Conservation (phyloP, 2,329 filamentous ascomycete species). For the Arthrobotrys musiformis region DNA sequence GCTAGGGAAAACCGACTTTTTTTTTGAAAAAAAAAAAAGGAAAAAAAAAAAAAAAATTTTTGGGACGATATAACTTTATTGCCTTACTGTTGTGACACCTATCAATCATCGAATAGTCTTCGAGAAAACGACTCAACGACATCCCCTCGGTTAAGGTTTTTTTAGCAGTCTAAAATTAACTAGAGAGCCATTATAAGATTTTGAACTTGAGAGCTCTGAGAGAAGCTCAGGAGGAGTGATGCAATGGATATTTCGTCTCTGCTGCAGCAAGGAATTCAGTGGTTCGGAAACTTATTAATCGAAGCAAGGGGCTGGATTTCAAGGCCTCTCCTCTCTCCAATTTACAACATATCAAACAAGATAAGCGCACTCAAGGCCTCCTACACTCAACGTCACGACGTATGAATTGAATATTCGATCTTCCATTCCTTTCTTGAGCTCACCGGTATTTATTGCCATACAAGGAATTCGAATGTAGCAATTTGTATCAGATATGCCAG, state of each 20-base stretch:
- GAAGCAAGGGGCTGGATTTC: conserved; percentile 29
- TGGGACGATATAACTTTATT: no score
- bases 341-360: neutral
- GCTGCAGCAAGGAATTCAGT: conserved; percentile 19
- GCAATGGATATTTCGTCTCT: neutral
- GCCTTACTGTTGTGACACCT: no score
- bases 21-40: no score
- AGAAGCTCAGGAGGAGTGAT: neutral
- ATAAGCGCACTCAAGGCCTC: neutral
- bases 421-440: neutral
- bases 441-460: neutral
- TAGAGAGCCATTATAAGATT: no score
- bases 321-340: neutral
- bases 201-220: no score
- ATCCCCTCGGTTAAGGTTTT: no score
- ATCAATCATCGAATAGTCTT: no score
- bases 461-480: neutral
- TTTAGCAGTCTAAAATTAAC: no score
- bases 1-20: no score
- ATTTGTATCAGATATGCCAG: conserved; percentile 4
- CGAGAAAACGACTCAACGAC: no score
- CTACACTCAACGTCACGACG: neutral
- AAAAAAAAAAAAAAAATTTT: no score
- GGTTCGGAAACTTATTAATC: neutral
- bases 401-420: neutral